Base-by-base conservation (phyloP, 2,329 filamentous ascomycete species). In the Cercospora berteroae region DNA sequence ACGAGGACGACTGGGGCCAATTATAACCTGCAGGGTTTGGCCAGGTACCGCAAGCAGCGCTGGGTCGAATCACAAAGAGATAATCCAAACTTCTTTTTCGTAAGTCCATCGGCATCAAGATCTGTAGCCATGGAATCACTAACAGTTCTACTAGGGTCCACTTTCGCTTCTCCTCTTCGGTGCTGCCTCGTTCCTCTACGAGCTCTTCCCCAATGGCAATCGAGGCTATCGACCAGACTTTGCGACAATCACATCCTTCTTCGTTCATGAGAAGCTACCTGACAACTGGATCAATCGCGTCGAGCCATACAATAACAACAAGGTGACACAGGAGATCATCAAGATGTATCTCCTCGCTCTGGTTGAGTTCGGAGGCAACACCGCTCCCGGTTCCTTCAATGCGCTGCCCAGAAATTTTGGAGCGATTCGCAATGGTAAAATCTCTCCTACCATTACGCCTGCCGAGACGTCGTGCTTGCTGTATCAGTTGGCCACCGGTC, bases 171-270 rank as follows among this genome's bases (percentile, higher is more conserved):
- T 83, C 5, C 75, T 81, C 16, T 81, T 77, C 68, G 80, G 81
- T 39, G 80, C 81, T 20, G 77, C 81, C 2, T 78, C 77, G 50
- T 82, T 83, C 76, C 68, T 83, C 12, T 83, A 82, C 74, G 78
- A 80, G 67, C 74, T 82, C 59, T 82, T 82, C 68, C 64, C 64
- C 20, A 63, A 60, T 9, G 64, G 64, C 16, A 52, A 60, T 3
- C 36, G 59, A 29, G 64, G 67, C 56, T 77, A 76, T 66, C 67
- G 60, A 2, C 77, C 77, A 20, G 72, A 74, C 13, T 78, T 81
- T 64, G 69, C 69, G 1, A 81, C 64, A 1, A 66, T 66, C 16
- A 25, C 60, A n/a, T 81, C 61, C 76, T 79, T 79, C 78, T 83
- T 82, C 74, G 81, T 70, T 61, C 10, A 80, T 77, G 72, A 78